Conservation (phyloP, 1,284 basidiomycete genomes). For the Xerocomus amazonicus region DNA sequence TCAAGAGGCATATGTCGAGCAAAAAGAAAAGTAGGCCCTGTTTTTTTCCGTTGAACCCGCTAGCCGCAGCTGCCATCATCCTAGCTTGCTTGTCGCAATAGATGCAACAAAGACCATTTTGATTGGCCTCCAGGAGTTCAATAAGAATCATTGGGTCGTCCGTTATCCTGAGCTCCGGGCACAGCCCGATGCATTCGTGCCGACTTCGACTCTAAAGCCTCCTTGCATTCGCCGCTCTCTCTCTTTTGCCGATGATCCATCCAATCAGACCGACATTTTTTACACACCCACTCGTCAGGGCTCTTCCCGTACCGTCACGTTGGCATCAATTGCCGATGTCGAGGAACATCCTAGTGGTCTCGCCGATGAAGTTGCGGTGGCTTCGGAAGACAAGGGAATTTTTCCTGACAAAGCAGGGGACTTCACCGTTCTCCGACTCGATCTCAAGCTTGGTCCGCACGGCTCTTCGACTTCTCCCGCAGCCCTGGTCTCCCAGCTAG, state of each 20-base stretch:
- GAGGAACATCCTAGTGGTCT: constrained; percentile 37
- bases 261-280: constrained; percentile 63
- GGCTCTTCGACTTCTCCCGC: constrained; percentile 69
- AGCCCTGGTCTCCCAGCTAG: constrained; percentile 85
- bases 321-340: constrained; percentile 49
- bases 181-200: constrained; percentile 21
- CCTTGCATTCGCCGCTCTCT: constrained; percentile 60
- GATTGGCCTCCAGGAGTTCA: constrained; percentile 74
- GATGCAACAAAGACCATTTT: constrained; percentile 71
- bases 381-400: constrained; percentile 39
- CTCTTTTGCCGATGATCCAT: constrained; percentile 80
- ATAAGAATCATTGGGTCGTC: constrained; percentile 82
- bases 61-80: constrained; percentile 5
- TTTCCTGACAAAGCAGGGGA: constrained; percentile 48
- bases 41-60: background rate
- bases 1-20: constrained; percentile 69
- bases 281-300: constrained; percentile 48
- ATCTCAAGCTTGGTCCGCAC: constrained; percentile 85
- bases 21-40: constrained; percentile 59
- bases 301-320: constrained; percentile 52
- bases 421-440: constrained; percentile 86
- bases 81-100: constrained; percentile 73
- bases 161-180: constrained; percentile 72
- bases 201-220: constrained; percentile 30
- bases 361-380: constrained; percentile 32